Percentiles rank a stretch among this genome's conserved stretches.
phyloP scores from a whole-genome alignment of 257 asterid genomes.

The Capsicum baccatum region DNA sequence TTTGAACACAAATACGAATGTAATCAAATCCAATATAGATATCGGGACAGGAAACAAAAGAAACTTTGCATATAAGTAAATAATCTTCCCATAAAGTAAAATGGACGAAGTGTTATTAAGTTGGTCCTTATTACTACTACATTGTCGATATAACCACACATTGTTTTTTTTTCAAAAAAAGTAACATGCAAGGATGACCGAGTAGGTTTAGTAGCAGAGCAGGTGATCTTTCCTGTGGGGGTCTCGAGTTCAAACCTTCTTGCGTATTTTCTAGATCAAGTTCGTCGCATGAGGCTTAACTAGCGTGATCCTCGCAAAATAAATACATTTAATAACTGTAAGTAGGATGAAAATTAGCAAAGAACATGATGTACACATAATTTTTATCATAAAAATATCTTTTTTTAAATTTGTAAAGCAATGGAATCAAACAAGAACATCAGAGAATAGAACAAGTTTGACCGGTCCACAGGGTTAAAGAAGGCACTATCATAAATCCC shows the following conservation, averaged over 20 bases:
- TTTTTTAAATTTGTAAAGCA: neutral
- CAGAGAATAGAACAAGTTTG: slow-evolving; percentile 55
- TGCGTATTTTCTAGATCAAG: neutral
- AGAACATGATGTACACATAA: neutral
- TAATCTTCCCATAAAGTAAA: neutral
- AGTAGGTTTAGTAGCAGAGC: neutral
- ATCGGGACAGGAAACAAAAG: too few relatives aligned
- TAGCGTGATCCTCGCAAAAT: neutral
- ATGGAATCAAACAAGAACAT: slow-evolving; percentile 17
- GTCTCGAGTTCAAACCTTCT: neutral
- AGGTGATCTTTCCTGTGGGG: neutral
- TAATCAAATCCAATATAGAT: too few relatives aligned
- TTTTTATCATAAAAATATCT: neutral
- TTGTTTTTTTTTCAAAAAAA: too few relatives aligned
- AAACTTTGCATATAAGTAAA: neutral
- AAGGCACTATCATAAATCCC: slow-evolving; percentile 40
- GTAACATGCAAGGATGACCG: too few relatives aligned
- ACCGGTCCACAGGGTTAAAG: slow-evolving; percentile 49
- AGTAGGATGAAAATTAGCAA: neutral
- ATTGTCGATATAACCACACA: too few relatives aligned
- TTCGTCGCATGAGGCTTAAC: accelerated
- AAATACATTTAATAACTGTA: neutral
- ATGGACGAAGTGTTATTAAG: neutral
- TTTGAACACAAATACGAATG: too few relatives aligned
- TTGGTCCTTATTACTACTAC: too few relatives aligned